Evolutionary conservation across 768 basidiomycete species (phyloP).

Genomic region (Agrocybe pediades): DNA sequence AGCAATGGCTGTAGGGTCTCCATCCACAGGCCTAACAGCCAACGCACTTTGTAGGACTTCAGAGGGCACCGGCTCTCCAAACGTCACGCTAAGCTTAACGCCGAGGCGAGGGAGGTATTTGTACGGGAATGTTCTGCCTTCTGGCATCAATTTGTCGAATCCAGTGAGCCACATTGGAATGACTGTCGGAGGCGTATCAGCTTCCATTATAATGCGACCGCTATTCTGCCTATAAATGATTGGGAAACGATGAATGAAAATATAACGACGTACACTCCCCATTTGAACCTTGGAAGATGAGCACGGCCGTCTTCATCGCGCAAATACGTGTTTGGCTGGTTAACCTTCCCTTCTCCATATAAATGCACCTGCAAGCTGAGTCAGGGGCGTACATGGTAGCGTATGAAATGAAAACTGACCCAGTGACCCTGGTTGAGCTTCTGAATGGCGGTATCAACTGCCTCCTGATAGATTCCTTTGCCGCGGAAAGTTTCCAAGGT

Average conservation of each 20-base stretch:
- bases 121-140: constrained; percentile 73
- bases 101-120: constrained; percentile 70
- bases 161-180: constrained; percentile 92
- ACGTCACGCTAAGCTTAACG: constrained; percentile 69
- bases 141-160: constrained; percentile 91
- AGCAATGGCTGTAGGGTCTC: constrained; percentile 5
- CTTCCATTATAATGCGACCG: constrained; percentile 76
- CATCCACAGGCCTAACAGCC: constrained; percentile 7
- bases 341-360: constrained; percentile 88
- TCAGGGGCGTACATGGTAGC: background rate
- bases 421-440: constrained; percentile 83
- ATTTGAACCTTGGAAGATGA: constrained; percentile 80
- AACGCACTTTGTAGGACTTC: constrained; percentile 26
- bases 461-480: constrained; percentile 84
- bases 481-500: constrained; percentile 92
- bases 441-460: constrained; percentile 80
- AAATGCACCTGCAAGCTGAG: constrained; percentile 73
- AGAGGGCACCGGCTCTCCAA: constrained; percentile 71
- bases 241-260: background rate
- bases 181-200: constrained; percentile 63
- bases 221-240: constrained; percentile 38
- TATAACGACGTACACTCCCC: constrained; percentile 81
- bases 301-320: constrained; percentile 42
- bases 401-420: constrained; percentile 51
- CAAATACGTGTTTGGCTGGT: constrained; percentile 63